Percentiles rank a stretch among this genome's conserved stretches.
Conservation (phyloP, 106 monocot species). For the Xerophyta viscosa region DNA sequence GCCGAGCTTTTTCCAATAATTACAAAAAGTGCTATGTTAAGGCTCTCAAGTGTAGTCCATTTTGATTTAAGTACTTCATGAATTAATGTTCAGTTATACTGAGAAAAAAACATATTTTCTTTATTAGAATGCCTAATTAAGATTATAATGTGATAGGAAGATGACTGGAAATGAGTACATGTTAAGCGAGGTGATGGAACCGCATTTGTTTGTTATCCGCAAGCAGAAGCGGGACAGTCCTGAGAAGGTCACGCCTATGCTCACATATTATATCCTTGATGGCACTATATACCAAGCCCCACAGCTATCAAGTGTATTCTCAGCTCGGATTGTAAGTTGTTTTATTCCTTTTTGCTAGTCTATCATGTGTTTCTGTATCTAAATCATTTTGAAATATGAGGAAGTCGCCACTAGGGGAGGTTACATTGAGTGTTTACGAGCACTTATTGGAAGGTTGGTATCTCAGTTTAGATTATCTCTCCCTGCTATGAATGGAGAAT, state of each 20-base stretch:
- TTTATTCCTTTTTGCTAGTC: background rate
- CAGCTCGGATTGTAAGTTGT: slow-evolving; percentile 73
- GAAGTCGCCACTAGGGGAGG: too few relatives aligned
- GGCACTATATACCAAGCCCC: slow-evolving; percentile 97
- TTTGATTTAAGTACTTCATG: background rate
- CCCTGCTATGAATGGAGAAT: too few relatives aligned
- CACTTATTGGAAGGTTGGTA: too few relatives aligned
- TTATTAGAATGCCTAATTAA: background rate
- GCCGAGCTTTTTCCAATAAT: too few relatives aligned
- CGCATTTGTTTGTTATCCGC: slow-evolving; percentile 90
- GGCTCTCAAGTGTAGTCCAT: too few relatives aligned
- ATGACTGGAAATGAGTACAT: slow-evolving; percentile 97
- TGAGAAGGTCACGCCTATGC: slow-evolving; percentile 81
- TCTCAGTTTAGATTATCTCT: too few relatives aligned
- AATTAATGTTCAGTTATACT: background rate
- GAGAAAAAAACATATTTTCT: background rate
- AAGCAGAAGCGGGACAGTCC: slow-evolving; percentile 95
- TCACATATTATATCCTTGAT: slow-evolving; percentile 82
- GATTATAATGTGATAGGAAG: slow-evolving; percentile 37
- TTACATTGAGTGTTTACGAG: too few relatives aligned
- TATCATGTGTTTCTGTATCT: too few relatives aligned
- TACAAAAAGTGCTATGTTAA: too few relatives aligned
- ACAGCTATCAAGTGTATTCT: slow-evolving; percentile 85
- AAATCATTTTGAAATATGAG: too few relatives aligned
- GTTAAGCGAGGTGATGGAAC: slow-evolving; percentile 93